These are phyloP conservation scores for Geopyxis carbonaria DNA, from an alignment of 495 filamentous ascomycete species.

Conservation along the genomic window DNA sequence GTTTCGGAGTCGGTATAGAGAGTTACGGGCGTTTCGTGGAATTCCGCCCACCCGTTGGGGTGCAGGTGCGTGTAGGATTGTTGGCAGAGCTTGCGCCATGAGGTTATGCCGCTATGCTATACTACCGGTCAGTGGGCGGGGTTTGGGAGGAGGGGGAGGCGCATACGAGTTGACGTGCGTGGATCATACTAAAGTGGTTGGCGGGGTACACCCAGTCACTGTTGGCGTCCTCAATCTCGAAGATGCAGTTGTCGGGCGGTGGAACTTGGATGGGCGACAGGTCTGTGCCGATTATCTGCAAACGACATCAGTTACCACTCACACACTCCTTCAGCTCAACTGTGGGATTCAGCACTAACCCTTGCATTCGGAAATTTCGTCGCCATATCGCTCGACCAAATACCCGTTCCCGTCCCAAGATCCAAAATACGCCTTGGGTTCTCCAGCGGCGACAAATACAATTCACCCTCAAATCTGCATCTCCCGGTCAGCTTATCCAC, in stretches of 20 bases:
- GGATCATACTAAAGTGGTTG: slow-evolving; percentile 22
- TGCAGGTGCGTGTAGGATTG: slow-evolving; percentile 9
- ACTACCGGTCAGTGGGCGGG: background rate
- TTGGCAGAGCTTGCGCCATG: slow-evolving; percentile 5
- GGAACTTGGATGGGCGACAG: slow-evolving; percentile 22
- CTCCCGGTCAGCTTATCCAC: slow-evolving; percentile 1
- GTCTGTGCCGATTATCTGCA: slow-evolving; percentile 21
- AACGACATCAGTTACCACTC: background rate
- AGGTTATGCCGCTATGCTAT: background rate
- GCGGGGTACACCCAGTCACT: slow-evolving; percentile 22
- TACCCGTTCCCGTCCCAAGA: slow-evolving; percentile 22
- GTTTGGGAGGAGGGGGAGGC: background rate
- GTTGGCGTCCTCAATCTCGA: slow-evolving; percentile 22
- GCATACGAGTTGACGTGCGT: slow-evolving; percentile 15
- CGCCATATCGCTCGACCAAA: slow-evolving; percentile 24
- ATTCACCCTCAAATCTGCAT: slow-evolving; percentile 15
- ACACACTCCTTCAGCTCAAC: background rate
- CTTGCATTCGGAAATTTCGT: slow-evolving; percentile 18
- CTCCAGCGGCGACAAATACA: slow-evolving; percentile 17
- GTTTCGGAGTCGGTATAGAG: slow-evolving; percentile 9
- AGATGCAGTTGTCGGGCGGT: slow-evolving; percentile 18
- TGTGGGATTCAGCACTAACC: background rate
- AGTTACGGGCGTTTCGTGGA: slow-evolving; percentile 17
- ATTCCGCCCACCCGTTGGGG: slow-evolving; percentile 20
- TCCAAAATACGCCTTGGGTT: slow-evolving; percentile 20